These are phyloP conservation scores for Plasmodium vinckei DNA, from an alignment of 169 alveolate species.

Conservation along the genomic window DNA sequence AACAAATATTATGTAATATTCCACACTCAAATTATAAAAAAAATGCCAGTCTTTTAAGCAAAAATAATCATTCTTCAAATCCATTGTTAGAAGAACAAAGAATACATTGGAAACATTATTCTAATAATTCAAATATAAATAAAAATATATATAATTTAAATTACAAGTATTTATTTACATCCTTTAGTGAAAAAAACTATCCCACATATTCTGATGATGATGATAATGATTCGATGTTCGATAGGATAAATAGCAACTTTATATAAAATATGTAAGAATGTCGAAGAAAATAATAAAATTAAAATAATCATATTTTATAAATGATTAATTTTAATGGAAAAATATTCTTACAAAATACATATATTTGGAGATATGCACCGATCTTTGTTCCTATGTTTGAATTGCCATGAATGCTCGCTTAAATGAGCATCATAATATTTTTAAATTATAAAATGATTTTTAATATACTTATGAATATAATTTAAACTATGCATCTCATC, in stretches of 20 bases:
- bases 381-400: too few relatives aligned
- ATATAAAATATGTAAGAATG: not conserved
- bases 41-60: not conserved
- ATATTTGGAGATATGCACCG: too few relatives aligned
- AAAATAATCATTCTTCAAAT: constrained; percentile 10
- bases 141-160: constrained; percentile 1
- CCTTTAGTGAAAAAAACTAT: constrained; percentile 24
- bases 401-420: too few relatives aligned
- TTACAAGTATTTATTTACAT: constrained; percentile 3
- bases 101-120: not conserved
- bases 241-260: constrained; percentile 5
- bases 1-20: constrained; percentile 5
- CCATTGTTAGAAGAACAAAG: constrained; percentile 2
- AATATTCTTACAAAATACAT: too few relatives aligned
- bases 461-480: too few relatives aligned
- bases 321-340: too few relatives aligned
- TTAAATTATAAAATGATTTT: too few relatives aligned
- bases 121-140: constrained; percentile 5
- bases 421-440: too few relatives aligned
- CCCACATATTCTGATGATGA: constrained; percentile 1
- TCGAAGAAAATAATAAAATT: not conserved
- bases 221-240: not conserved
- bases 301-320: not conserved
- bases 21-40: constrained; percentile 2
- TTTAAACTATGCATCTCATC: too few relatives aligned